Base-by-base conservation (phyloP, 2,329 filamentous ascomycete species). In the Sarocladium strictum region DNA sequence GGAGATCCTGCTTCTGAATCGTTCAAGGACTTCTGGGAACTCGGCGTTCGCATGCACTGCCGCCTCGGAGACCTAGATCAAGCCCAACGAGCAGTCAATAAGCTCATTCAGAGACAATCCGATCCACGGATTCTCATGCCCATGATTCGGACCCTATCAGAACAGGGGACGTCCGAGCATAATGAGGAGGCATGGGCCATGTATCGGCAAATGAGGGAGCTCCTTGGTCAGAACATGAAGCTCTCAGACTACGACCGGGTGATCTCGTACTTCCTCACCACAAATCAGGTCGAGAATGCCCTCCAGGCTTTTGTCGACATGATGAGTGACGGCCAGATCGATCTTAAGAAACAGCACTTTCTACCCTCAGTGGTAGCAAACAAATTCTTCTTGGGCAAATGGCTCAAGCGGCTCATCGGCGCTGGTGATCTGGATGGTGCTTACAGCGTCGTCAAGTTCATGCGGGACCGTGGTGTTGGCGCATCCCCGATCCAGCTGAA, bases 231-330 rank as follows among this genome's bases (percentile, higher is more conserved):
- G 23, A 69, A 76, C 1, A 86, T 91, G 72, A 80, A 75, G 2
- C 84, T 92, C 63, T 72, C 83, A 17, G 87, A 95, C 64, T 95
- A 92, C 62, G 90, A 96, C 65, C 74, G 80, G 57, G 78, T 92
- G 33, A 84, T 87, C 47, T 78, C 86, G 19, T 81, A 80, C 43
- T 89, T 96, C 63, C 71, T 96, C 24, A 76, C 84, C 21, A 78
- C 82, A 6, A 80, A 83, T 53, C 77, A 85, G 56, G 76, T 82
- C 5, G 80, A 87, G 57, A 78, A 85, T 57, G 89, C 89, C 1
- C 77, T 93, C 54, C 81, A 83, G 53, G 83, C 90, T 0, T 96
- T 96, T 67, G 89, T 87, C 61, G 90, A 96, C 66, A 95, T 96
- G 90, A 91, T 96, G 84, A 81, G 83, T 55, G 79, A 81, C 3